A percentile compares a stretch with the other conserved stretches of the same genome.
These are phyloP conservation scores for Neoboletus subvelutipes DNA, from an alignment of 768 basidiomycete species.

Conservation along the genomic window DNA sequence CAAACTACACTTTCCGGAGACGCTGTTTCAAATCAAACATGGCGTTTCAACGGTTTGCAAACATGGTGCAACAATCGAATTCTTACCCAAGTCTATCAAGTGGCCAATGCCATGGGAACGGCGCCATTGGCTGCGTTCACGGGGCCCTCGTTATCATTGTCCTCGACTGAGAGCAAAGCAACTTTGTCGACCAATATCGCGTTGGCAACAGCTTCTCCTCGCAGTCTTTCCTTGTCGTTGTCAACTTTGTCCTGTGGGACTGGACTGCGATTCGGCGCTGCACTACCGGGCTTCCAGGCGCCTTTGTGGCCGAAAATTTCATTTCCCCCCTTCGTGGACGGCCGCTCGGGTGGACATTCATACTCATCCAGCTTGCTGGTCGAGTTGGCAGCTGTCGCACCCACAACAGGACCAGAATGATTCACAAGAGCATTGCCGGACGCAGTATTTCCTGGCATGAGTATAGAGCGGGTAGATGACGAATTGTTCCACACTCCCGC, in stretches of 20 bases:
- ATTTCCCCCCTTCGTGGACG: slow-evolving; percentile 43
- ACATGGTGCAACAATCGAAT: neutral
- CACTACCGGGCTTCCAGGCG: slow-evolving; percentile 21
- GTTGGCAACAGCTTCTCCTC: slow-evolving; percentile 35
- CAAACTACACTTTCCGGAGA: slow-evolving; percentile 17
- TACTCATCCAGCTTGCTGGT: slow-evolving; percentile 41
- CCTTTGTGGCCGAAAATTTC: slow-evolving; percentile 41
- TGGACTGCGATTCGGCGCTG: slow-evolving; percentile 14
- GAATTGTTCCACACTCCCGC: slow-evolving; percentile 73
- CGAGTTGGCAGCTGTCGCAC: slow-evolving; percentile 1
- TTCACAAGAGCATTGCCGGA: slow-evolving; percentile 38
- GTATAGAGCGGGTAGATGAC: slow-evolving; percentile 49
- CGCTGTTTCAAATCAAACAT: slow-evolving; percentile 8
- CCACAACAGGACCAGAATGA: slow-evolving; percentile 32
- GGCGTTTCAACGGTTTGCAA: slow-evolving; percentile 3
- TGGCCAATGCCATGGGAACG: slow-evolving; percentile 24
- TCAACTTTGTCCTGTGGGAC: slow-evolving; percentile 23
- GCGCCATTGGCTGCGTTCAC: slow-evolving; percentile 17
- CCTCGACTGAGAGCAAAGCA: slow-evolving; percentile 38
- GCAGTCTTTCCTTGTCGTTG: slow-evolving; percentile 36
- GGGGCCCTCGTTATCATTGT: slow-evolving; percentile 11
- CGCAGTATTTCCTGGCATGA: slow-evolving; percentile 40
- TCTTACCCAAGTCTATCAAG: slow-evolving; percentile 26
- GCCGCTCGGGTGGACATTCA: slow-evolving; percentile 48
- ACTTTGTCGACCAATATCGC: slow-evolving; percentile 40